Percentiles rank a stretch among this genome's conserved stretches.
Evolutionary conservation across 2,329 filamentous ascomycete genomes (phyloP).

Genomic region (Colletotrichum orbiculare): DNA sequence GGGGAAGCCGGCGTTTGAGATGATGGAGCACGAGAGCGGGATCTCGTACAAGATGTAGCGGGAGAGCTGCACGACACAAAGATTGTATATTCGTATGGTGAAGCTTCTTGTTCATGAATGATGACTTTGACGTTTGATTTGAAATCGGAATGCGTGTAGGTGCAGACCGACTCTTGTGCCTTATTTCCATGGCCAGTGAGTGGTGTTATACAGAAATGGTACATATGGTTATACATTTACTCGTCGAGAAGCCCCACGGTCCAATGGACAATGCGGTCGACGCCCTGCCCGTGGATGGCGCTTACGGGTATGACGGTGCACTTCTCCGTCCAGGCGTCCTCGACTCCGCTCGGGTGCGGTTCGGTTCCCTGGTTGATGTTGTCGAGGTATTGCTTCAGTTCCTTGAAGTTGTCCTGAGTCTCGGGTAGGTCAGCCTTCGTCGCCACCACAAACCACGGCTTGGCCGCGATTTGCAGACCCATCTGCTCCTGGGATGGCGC

Average conservation of each 20-base stretch:
- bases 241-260: constrained; percentile 75
- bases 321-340: constrained; percentile 67
- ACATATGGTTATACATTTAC: constrained; percentile 38
- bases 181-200: neutral
- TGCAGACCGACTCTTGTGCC: neutral
- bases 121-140: no score
- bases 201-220: constrained; percentile 18
- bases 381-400: constrained; percentile 77
- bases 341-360: constrained; percentile 78
- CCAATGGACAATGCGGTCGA: constrained; percentile 79
- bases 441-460: constrained; percentile 96
- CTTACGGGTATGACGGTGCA: constrained; percentile 85
- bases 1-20: constrained; percentile 77
- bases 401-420: constrained; percentile 81
- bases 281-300: constrained; percentile 87
- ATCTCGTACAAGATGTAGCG: constrained; percentile 22
- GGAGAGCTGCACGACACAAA: neutral
- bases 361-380: constrained; percentile 70
- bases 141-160: neutral
- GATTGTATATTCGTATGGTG: neutral
- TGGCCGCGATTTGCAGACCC: constrained; percentile 83
- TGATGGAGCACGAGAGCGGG: constrained; percentile 45
- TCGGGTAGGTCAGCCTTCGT: constrained; percentile 89
- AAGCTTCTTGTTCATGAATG: neutral
- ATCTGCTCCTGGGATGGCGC: constrained; percentile 42